These are phyloP conservation scores for Fagus sylvatica DNA, from an alignment of 306 rosid genomes.

Conservation along the genomic window DNA sequence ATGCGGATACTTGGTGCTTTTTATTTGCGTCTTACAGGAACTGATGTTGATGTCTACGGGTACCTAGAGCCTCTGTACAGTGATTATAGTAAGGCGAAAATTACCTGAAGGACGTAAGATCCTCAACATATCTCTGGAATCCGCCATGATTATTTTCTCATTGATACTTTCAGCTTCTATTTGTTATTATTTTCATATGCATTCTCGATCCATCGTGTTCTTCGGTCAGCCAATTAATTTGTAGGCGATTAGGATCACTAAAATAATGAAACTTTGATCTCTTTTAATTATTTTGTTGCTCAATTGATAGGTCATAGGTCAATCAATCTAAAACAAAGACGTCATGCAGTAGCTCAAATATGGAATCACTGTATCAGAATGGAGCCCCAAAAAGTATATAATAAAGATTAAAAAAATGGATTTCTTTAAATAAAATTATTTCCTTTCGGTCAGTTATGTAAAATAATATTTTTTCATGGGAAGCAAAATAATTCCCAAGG, in stretches of 20 bases:
- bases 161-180: neutral
- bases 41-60: slow-evolving; percentile 79
- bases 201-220: too few species aligned
- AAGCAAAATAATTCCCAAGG: neutral
- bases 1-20: slow-evolving; percentile 94
- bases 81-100: slow-evolving; percentile 76
- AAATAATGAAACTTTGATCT: neutral
- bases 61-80: slow-evolving; percentile 90
- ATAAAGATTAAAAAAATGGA: too few species aligned
- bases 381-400: too few species aligned
- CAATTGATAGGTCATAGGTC: too few species aligned
- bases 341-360: neutral
- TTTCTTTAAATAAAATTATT: too few species aligned
- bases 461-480: neutral
- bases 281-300: neutral
- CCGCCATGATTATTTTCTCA: neutral
- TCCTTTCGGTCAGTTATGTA: neutral
- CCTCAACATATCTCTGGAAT: neutral
- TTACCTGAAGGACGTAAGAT: slow-evolving; percentile 78
- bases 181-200: too few species aligned
- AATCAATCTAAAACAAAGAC: neutral
- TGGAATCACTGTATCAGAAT: neutral
- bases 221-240: neutral
- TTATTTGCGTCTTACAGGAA: slow-evolving; percentile 86
- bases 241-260: neutral